A percentile compares a stretch with the other conserved stretches of the same genome.
Evolutionary conservation across 2,329 filamentous ascomycete species (phyloP).

Genomic region (Macrophomina pseudophaseolina): DNA sequence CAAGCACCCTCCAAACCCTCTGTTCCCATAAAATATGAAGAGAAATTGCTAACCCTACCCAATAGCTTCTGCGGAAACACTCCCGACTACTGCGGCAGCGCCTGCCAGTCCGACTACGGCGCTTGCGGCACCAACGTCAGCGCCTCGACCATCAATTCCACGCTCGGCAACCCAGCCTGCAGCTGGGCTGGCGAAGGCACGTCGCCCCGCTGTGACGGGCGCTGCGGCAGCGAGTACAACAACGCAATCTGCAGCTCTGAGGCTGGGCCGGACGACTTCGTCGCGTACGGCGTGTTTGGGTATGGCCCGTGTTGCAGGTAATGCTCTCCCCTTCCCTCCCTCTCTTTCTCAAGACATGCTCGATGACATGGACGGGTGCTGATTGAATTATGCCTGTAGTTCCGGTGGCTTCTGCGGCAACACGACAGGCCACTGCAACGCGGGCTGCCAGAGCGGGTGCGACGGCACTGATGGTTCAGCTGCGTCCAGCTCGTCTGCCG

Average conservation of each 20-base stretch:
- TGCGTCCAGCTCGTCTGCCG: background rate
- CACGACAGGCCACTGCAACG: conserved; percentile 1
- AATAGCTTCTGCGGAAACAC: conserved; percentile 21
- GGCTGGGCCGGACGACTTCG: conserved; percentile 13
- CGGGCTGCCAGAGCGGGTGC: conserved; percentile 23
- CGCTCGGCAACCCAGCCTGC: conserved; percentile 22
- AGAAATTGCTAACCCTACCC: background rate
- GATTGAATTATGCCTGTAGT: background rate
- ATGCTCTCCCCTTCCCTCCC: background rate
- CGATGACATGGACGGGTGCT: background rate
- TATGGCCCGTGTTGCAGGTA: conserved; percentile 26
- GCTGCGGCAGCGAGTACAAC: conserved; percentile 17
- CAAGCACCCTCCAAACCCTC: background rate
- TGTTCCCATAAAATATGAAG: too few relatives aligned
- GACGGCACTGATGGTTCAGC: background rate
- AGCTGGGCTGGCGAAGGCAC: conserved; percentile 22
- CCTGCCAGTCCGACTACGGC: conserved; percentile 20
- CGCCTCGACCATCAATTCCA: background rate
- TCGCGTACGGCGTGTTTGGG: conserved; percentile 8
- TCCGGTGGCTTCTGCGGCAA: conserved; percentile 18
- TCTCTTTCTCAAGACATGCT: background rate
- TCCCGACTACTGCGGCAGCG: conserved; percentile 3
- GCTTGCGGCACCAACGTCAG: background rate
- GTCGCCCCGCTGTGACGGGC: conserved; percentile 24
- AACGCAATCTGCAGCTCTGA: conserved; percentile 16